Conservation (phyloP, 805 yeast genomes). For the Candida schatavii region DNA sequence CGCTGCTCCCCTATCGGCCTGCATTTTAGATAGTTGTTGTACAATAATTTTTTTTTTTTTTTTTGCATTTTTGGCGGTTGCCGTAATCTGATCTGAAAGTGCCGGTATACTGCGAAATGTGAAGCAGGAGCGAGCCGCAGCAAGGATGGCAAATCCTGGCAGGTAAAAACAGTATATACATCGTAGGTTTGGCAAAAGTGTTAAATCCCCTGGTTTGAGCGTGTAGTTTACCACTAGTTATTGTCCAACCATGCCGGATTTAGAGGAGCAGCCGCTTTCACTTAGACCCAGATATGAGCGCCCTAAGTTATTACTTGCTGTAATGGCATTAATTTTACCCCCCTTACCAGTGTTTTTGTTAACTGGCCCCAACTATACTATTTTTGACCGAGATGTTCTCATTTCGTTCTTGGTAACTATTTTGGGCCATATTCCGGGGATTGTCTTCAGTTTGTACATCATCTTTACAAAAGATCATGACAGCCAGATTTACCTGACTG, state of each 20-base stretch:
- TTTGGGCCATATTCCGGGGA: constrained; percentile 33
- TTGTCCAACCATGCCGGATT: constrained; percentile 3
- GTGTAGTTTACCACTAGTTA: too few species aligned
- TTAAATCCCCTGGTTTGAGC: too few species aligned
- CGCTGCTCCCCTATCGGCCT: background rate
- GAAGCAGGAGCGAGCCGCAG: too few species aligned
- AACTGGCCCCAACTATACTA: constrained; percentile 23
- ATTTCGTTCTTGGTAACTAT: constrained; percentile 29
- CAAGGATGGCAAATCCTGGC: too few species aligned
- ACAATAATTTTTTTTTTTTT: background rate
- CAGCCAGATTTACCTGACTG: background rate
- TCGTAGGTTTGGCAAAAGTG: too few species aligned
- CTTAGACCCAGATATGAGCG: background rate
- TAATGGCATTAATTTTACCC: constrained; percentile 34
- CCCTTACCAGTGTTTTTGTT: constrained; percentile 37
- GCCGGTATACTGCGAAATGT: background rate
- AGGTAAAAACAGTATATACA: too few species aligned
- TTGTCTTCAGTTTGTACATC: constrained; percentile 26
- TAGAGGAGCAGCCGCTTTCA: background rate
- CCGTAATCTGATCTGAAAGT: background rate
- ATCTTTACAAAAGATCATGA: constrained; percentile 4
- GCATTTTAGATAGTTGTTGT: too few species aligned
- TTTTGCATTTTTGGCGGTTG: background rate
- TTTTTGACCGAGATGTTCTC: constrained; percentile 33
- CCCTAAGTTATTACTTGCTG: constrained; percentile 21